Evolutionary conservation across 2,329 filamentous ascomycete genomes (phyloP).

Genomic region (Boeremia exigua): DNA sequence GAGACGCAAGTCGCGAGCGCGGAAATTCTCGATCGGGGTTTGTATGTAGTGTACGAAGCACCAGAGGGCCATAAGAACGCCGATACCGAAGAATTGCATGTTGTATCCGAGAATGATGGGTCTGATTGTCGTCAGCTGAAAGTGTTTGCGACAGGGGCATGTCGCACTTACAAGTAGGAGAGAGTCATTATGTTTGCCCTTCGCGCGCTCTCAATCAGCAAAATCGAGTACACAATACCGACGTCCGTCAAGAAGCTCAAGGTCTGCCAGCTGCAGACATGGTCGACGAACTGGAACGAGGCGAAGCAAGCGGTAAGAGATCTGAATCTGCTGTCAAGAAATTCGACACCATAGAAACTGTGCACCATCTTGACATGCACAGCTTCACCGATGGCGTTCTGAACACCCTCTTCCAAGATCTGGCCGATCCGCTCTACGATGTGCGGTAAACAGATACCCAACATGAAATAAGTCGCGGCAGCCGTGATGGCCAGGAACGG

Average conservation of each 20-base stretch:
- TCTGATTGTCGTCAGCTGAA: neutral
- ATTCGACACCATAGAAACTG: constrained; percentile 18
- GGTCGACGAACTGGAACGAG: constrained; percentile 20
- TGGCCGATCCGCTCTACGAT: constrained; percentile 3
- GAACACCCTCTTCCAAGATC: constrained; percentile 11
- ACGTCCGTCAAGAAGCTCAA: constrained; percentile 20
- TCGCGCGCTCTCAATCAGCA: constrained; percentile 21
- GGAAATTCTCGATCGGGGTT: constrained; percentile 22
- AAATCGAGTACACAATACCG: constrained; percentile 17
- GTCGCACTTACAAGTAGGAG: constrained; percentile 9
- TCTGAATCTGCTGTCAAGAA: constrained; percentile 18
- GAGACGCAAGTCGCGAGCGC: constrained; percentile 19
- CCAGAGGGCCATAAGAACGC: constrained; percentile 17
- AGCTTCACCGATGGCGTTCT: constrained; percentile 14
- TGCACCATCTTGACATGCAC: constrained; percentile 5
- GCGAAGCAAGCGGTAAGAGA: constrained; percentile 17
- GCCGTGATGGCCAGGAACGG: constrained; percentile 17
- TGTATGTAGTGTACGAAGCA: constrained; percentile 22
- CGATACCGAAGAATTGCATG: constrained; percentile 19
- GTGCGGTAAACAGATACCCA: neutral
- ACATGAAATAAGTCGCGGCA: constrained; percentile 17
- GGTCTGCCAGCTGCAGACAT: constrained; percentile 17
- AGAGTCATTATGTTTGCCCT: constrained; percentile 18
- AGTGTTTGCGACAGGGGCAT: neutral
- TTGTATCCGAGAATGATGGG: constrained; percentile 22